A percentile compares a stretch with the other conserved stretches of the same genome.
Conservation (phyloP, 1,284 basidiomycete species). For the Leccinum angustisporum region DNA sequence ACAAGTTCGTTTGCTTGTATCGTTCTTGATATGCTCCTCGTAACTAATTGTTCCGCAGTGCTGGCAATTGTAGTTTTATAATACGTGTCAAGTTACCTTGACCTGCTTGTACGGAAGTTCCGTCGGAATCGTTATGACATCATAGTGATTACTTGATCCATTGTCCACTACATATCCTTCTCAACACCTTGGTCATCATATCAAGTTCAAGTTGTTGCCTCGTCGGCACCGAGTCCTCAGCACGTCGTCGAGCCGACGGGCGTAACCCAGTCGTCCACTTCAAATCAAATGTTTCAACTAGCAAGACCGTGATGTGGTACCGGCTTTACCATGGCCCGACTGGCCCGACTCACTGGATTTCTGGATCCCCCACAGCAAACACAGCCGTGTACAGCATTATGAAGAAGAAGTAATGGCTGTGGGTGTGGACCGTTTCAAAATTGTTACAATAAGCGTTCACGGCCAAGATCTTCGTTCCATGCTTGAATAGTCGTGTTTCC, state of each 20-base stretch:
- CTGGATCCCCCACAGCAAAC: slow-evolving; percentile 11
- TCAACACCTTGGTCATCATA: not conserved
- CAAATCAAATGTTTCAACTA: not conserved
- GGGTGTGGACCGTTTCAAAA: not conserved
- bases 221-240: not conserved
- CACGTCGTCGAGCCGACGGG: not conserved
- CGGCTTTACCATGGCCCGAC: not conserved
- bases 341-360: slow-evolving; percentile 16
- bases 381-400: slow-evolving; percentile 25
- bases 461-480: slow-evolving; percentile 6
- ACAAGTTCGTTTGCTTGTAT: slow-evolving; percentile 4
- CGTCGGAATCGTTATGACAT: not conserved
- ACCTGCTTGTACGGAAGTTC: not conserved
- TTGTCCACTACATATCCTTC: not conserved
- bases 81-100: not conserved
- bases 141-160: not conserved
- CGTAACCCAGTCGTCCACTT: not conserved
- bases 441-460: not conserved
- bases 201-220: not conserved
- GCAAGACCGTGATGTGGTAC: not conserved
- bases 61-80: slow-evolving; percentile 5
- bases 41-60: slow-evolving; percentile 9
- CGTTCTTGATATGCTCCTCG: not conserved
- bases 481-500: not conserved
- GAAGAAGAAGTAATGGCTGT: not conserved